Evolutionary conservation across 2,329 filamentous ascomycete genomes (phyloP), one percentile per base, ranked within the genome.

Genomic region (Cephalotrichum gorgonifer): DNA sequence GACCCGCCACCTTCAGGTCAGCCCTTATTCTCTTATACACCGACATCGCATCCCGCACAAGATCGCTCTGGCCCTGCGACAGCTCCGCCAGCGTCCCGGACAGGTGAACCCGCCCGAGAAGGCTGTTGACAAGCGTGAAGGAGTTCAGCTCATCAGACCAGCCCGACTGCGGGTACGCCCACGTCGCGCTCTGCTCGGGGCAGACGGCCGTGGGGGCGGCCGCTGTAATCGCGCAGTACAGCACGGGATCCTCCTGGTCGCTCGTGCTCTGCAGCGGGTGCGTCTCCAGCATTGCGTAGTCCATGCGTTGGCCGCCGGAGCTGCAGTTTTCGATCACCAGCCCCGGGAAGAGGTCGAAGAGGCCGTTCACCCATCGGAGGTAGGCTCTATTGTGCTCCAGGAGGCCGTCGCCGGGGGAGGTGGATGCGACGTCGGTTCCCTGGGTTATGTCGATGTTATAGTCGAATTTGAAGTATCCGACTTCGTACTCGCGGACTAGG

Each of bases 261-360:
- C 63, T 65, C 2, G 62, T 66, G 0, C 59, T 62, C 31, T 67
- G 64, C 0, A 67, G 38, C 0, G 62, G 49, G 28, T 64, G 62
- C 0, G 57, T 52, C 3, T 56, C 52, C 1, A 66, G 53, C 60
- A 64, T 61, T 5, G 62, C 62, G 38, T 65, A 64, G 38, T 66
- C 64, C 55, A 65, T 57, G 1, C 64, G 58, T 49, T 66, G 63
- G 0, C 55, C 64, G 7, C 64, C 62, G 23, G 60, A 63, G 9
- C 59, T 62, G 47, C 64, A 67, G 25, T 52, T 65, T 47, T 67
- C 64, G n/a, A 67, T 63, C 1, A 66, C 58, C 0, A 67, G 54
- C 4, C 46, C 53, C 0, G 58, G 55, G 25, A 59, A 56, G 4
- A 53, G 53, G 11, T 64, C 59, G 7, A 60, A 54, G 1, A 65